Percentiles rank a stretch among this genome's conserved stretches.
phyloP scores from a whole-genome alignment of 805 yeast genomes.

The Deakozyma indianensis region DNA sequence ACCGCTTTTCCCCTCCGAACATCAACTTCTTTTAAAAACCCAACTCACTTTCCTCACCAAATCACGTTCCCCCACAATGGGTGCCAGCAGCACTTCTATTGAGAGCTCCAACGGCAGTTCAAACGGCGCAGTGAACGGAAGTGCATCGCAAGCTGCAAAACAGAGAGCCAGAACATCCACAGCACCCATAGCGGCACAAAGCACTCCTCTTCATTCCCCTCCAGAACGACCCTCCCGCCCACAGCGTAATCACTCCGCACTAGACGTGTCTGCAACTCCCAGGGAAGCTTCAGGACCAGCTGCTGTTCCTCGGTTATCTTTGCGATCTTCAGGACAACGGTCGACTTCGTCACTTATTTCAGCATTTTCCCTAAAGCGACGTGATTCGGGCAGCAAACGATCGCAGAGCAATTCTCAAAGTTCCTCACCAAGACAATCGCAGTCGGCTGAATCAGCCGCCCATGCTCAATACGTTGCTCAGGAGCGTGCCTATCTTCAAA shows the following conservation, averaged over 20 bases:
- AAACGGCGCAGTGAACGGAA: no score
- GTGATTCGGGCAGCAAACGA: background rate
- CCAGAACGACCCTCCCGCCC: background rate
- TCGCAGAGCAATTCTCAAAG: background rate
- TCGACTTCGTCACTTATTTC: background rate
- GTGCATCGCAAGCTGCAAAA: no score
- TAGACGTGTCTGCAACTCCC: no score
- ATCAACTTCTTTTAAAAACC: no score
- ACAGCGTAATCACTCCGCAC: background rate
- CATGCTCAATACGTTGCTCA: constrained; percentile 39
- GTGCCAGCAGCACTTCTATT: no score
- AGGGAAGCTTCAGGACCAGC: background rate
- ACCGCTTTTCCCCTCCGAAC: no score
- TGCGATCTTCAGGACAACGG: background rate
- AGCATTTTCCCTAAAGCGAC: background rate
- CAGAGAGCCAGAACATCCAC: no score
- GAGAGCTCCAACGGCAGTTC: no score
- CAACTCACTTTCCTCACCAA: no score
- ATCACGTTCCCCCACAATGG: no score
- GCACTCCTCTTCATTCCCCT: no score
- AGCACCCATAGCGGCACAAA: no score
- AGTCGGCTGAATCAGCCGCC: constrained; percentile 3
- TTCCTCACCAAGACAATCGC: background rate
- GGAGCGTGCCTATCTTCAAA: constrained; percentile 50
- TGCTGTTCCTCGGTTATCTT: background rate